Evolutionary conservation across 1,139 yeast species (phyloP), one percentile per base, ranked within the genome.

Genomic region (Magnusiomyces sp.): DNA sequence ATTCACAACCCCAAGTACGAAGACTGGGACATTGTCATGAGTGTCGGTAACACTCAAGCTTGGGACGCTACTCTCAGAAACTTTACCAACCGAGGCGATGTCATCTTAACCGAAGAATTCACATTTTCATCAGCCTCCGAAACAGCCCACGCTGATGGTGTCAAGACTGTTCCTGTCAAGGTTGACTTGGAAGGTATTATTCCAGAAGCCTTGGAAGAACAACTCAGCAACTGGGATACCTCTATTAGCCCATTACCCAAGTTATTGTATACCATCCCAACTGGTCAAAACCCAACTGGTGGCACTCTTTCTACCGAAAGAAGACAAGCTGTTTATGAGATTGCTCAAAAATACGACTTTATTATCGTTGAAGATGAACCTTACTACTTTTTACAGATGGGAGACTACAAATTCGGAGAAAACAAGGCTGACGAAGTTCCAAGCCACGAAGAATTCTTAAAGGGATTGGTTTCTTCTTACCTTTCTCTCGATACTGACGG

Each of bases 221-320:
- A 80, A 54, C 74, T 90, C 64, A 78, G 74, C 58, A 72, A 75
- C 60, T 89, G 97, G 97, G 74, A 71, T 61, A n/a, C n/a, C n/a
- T n/a, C n/a, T n/a, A n/a, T n/a, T n/a, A 66, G 80, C 67, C 64
- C 84, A 74, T 77, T 75, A 66, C 95, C 95, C 55, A 86, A 82
- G 66, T 72, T 89, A 51, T 74, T 89, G 58, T 89, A 89, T 76
- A 82, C 90, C 44, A 86, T 89, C 59, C 81, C 89, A 56, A 89
- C 96, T 23, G 97, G 97, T 51, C 97, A 89, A 71, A 89, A 89
- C 74, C 97, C 97, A 53, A 88, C 96, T 34, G 97, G 97, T 40
- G 82, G 92, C 13, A 82, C 85, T 43, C 71, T 89, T 59, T 72
- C 82, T 49, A 69, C 63, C 16, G 89, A 82, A 61, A 80, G 97